Percentiles rank a stretch among this genome's conserved stretches.
Conservation (phyloP, 805 yeast species). For the Danielozyma ontarioensis region DNA sequence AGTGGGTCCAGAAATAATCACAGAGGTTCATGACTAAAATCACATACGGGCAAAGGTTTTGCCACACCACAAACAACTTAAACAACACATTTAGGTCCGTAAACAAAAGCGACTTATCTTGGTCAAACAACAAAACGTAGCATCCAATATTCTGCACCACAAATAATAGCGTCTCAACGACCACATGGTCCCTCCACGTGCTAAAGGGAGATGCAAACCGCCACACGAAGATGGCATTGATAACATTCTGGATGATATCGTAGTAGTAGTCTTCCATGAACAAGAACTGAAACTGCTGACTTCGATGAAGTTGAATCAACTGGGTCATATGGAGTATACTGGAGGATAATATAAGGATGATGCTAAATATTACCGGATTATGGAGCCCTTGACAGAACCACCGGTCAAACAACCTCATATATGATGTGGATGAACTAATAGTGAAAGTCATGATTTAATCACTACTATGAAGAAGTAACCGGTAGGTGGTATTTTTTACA, state of each 20-base stretch:
- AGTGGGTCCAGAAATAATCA: slow-evolving; percentile 3
- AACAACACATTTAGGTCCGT: slow-evolving; percentile 6
- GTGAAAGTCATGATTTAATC: too few species aligned
- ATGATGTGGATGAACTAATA: too few species aligned
- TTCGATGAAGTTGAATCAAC: too few species aligned
- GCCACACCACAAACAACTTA: slow-evolving; percentile 11
- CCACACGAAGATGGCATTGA: slow-evolving; percentile 24
- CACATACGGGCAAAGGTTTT: slow-evolving; percentile 17
- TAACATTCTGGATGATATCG: slow-evolving; percentile 20
- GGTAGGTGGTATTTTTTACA: too few species aligned
- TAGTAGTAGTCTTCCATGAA: slow-evolving; percentile 6
- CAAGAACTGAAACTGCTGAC: slow-evolving; percentile 5
- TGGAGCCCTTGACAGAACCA: not conserved
- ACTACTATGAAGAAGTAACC: too few species aligned
- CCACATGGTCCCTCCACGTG: too few species aligned
- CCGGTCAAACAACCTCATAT: not conserved
- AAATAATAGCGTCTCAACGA: slow-evolving; percentile 18
- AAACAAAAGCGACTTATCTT: slow-evolving; percentile 5
- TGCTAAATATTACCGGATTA: not conserved
- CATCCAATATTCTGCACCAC: slow-evolving; percentile 14
- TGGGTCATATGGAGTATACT: not conserved
- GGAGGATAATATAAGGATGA: not conserved
- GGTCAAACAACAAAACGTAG: slow-evolving; percentile 6
- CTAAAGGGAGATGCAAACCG: slow-evolving; percentile 15
- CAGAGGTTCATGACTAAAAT: slow-evolving; percentile 8